These are phyloP conservation scores for Boletus fagicola DNA, from an alignment of 768 basidiomycete genomes.

Conservation along the genomic window DNA sequence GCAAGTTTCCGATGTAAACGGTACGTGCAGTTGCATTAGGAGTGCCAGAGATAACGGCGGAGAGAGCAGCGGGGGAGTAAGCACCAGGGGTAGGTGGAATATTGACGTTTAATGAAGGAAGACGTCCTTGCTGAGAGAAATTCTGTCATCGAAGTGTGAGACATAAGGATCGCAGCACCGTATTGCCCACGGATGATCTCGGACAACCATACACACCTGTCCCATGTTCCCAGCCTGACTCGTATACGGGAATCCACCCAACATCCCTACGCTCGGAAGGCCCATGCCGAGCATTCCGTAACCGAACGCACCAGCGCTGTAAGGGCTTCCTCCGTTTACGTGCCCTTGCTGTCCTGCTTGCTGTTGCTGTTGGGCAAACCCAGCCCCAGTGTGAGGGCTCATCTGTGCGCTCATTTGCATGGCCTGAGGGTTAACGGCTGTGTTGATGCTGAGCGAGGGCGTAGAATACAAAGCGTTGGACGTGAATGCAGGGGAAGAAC, in stretches of 20 bases:
- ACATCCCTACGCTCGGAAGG: conserved; percentile 68
- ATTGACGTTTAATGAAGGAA: conserved; percentile 62
- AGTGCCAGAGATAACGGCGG: conserved; percentile 63
- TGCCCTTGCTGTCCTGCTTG: conserved; percentile 34
- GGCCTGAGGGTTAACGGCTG: conserved; percentile 45
- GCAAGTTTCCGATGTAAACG: conserved; percentile 96
- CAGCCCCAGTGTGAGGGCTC: conserved; percentile 64
- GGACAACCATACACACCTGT: conserved; percentile 44
- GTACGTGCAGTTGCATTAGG: conserved; percentile 75
- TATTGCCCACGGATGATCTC: neutral
- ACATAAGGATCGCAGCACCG: neutral
- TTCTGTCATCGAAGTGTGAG: conserved; percentile 32
- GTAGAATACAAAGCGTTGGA: conserved; percentile 71
- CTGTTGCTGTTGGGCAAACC: conserved; percentile 48
- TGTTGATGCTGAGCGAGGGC: conserved; percentile 67
- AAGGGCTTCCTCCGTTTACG: conserved; percentile 49
- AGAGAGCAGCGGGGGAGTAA: conserved; percentile 77
- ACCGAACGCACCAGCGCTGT: conserved; percentile 50
- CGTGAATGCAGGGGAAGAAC: conserved; percentile 47
- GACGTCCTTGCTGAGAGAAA: conserved; percentile 47
- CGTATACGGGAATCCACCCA: conserved; percentile 70
- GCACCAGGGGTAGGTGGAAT: conserved; percentile 71
- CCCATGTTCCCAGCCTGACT: conserved; percentile 68
- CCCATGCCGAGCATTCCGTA: conserved; percentile 84
- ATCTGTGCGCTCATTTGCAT: conserved; percentile 53